Evolutionary conservation across 768 basidiomycete genomes (phyloP).

Genomic region (Kwoniella shandongensis): DNA sequence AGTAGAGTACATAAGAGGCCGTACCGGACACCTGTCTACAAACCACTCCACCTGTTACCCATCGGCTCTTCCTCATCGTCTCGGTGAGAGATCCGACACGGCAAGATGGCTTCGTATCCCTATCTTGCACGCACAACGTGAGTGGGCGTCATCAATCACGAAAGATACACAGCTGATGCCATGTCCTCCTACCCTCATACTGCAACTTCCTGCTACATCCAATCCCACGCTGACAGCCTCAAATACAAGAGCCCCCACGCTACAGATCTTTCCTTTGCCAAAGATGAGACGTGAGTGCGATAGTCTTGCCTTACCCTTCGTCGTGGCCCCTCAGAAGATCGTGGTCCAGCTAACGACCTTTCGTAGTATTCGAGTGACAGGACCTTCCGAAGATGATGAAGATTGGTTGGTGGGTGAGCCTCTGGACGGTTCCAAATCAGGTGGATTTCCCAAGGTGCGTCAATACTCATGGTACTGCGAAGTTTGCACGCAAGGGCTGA

Average conservation of each 20-base stretch:
- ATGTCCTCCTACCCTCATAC: too few species aligned
- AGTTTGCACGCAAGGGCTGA: not conserved
- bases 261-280: conserved; percentile 52
- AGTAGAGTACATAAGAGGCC: too few species aligned
- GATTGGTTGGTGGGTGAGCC: conserved; percentile 52
- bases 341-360: too few species aligned
- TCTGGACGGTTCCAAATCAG: conserved; percentile 45
- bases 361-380: conserved; percentile 48
- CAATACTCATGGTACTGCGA: not conserved
- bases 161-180: too few species aligned
- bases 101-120: conserved; percentile 41
- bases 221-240: conserved; percentile 26
- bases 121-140: conserved; percentile 50
- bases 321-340: too few species aligned
- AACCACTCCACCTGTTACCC: too few species aligned
- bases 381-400: conserved; percentile 48
- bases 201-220: too few species aligned
- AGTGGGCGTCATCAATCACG: conserved; percentile 14
- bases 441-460: conserved; percentile 52
- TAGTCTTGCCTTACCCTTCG: not conserved
- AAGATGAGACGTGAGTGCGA: conserved; percentile 49
- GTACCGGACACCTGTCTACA: too few species aligned
- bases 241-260: conserved; percentile 52
- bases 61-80: too few species aligned
- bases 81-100: not conserved